Evolutionary conservation across 1,284 basidiomycete genomes (phyloP).

Genomic region (Grifola frondosa): DNA sequence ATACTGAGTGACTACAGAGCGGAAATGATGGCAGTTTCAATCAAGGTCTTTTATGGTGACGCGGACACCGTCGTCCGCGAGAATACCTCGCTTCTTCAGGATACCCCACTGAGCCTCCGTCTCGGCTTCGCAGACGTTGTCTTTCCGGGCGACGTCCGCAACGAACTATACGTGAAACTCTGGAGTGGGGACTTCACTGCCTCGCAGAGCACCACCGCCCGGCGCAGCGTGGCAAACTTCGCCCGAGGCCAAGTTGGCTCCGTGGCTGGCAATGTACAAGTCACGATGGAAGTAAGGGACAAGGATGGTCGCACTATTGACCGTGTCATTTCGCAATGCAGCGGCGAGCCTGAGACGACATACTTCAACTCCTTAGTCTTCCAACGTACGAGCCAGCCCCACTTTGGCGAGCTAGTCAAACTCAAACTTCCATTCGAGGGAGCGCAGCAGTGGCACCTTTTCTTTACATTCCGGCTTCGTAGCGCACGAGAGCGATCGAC

Average conservation of each 20-base stretch:
- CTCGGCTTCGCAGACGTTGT: constrained; percentile 98
- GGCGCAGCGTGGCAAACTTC: constrained; percentile 64
- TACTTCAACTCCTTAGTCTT: constrained; percentile 92
- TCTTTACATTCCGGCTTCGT: constrained; percentile 91
- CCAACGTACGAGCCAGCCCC: constrained; percentile 80
- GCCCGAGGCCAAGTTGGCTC: constrained; percentile 55
- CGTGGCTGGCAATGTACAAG: constrained; percentile 77
- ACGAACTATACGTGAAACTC: constrained; percentile 93
- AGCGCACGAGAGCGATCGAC: constrained; percentile 49
- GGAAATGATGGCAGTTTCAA: constrained; percentile 84
- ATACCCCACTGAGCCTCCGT: constrained; percentile 79
- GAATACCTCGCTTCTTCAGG: constrained; percentile 85
- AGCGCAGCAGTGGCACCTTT: constrained; percentile 84
- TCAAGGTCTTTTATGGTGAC: constrained; percentile 88
- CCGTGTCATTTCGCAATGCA: constrained; percentile 78
- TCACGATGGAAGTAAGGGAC: constrained; percentile 86
- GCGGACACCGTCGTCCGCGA: constrained; percentile 75
- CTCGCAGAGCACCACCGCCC: constrained; percentile 46
- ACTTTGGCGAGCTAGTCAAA: constrained; percentile 93
- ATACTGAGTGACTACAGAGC: constrained; percentile 49
- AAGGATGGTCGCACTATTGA: constrained; percentile 74
- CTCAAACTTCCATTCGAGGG: constrained; percentile 72
- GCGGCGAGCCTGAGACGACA: constrained; percentile 78
- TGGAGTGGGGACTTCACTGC: constrained; percentile 85
- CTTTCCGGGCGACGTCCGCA: constrained; percentile 89